Evolutionary conservation across 2,329 filamentous ascomycete genomes (phyloP), one percentile per base, ranked within the genome.

Genomic region (Didymellaceae sp.): DNA sequence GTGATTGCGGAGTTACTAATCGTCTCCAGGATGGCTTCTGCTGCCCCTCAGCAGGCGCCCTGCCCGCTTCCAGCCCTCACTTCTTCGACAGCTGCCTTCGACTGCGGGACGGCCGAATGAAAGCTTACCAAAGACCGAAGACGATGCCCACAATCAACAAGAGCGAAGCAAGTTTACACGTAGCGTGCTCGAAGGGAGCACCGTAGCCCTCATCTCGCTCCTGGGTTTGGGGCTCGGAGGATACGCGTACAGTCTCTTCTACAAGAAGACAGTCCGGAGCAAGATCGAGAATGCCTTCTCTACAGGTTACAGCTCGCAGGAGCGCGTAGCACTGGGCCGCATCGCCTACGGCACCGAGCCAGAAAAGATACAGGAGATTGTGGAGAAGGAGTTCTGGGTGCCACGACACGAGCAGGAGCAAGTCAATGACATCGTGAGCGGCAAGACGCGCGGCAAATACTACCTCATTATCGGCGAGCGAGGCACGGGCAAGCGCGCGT

Each of bases 391-490:
- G 58, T 86, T 89, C 66, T 97, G 93, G 93, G 85, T 97, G 39
- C 75, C 84, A 49, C 85, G 93, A 14, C 83, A 87, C 7, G 93
- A 97, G 75, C 94, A 99, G 71, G 69, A 75, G 3, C 83, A 81
- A 44, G 86, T 97, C 51, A 88, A 97, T 70, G 78, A 77, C n/a
- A 96, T 99, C 55, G 83, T 99, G 16, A 77, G 80, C 35, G 94
- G 93, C 1, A 77, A 78, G 2, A 78, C 84, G 17, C 78, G 79
- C 33, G 94, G 94, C 6, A 90, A 94, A 67, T 99, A 99, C 68
- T 89, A 94, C 70, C 81, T 99, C 2, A 79, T 99, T 4, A 86
- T 97, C 42, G 94, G 93, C 18, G 93, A 97, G 70, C 96, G 97
- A 76, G 94, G 94, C 3, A 95, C 90, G 0, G 94, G 94, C 8